Evolutionary conservation across 169 alveolate genomes (phyloP), one percentile per base, ranked within the genome.

Genomic region (Eimeria sp.): DNA sequence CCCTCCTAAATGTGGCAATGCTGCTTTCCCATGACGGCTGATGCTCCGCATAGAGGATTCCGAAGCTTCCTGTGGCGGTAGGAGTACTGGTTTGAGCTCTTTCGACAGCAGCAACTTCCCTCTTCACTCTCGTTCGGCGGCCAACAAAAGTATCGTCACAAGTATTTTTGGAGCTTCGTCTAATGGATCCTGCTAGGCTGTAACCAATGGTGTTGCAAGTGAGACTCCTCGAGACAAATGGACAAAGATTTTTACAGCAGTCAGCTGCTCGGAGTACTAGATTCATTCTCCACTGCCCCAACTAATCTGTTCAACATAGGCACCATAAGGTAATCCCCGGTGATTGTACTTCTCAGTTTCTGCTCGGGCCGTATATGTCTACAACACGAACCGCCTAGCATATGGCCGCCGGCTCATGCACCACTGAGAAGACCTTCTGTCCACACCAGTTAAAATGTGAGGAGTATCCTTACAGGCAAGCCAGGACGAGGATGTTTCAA

Each of bases 231-330:
- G n/a, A 22, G 51, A 25, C 47, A 83, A 65, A 25, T 13, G 78
- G 45, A 30, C 82, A 27, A 11, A 65, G 61, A 22, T 43, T 11
- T 14, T 34, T 67, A 87, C 83, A 9, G 40, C 83, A 43, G 9
- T 30, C 76, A 40, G 84, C 80, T 13, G 94, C 70, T 25, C 83
- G 82, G 83, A 51, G 67, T 34, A 87, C 22, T 11, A 43, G 30
- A 47, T 40, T 65, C 94, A 87, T 87, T 34, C 70, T 87, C 34
- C 78, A 43, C 40, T 65, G 49, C 54, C 45, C 94, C 83, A 40
- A 51, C 65, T 75, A 83, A 87, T 87, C 75, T 22, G 94, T 34
- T 3, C 57, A 54, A 22, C 30, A 76, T 25, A 14, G 40, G 20
- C 40, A 22, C 76, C 78, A 40, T 34, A 27, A 40, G 9, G 57